Base-by-base conservation (phyloP, 805 yeast genomes). In the Kodamaea restingae region DNA sequence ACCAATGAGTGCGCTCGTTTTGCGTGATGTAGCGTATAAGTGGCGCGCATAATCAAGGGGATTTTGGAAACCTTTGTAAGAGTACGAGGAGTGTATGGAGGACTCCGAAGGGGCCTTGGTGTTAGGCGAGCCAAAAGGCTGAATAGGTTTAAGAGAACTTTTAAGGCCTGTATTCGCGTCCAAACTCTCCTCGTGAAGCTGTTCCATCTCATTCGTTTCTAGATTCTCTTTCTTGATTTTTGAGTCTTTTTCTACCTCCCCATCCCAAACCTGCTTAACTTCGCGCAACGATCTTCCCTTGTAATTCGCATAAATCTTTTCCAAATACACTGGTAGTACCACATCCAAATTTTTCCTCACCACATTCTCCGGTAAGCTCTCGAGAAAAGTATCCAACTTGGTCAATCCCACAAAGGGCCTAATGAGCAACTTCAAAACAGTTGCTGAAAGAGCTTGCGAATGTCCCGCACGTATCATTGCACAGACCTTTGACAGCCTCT, bases 1-100 rank as follows among this genome's bases (percentile, higher is more conserved):
- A 2, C 72, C 72, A 7, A 66, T 45, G 11, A 55, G 44, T 0
- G 51, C 31, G 3, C 70, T 49, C 39, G 63, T 64, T 38, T 54
- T 43, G 4, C 43, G 41, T 27, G 50, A 39, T 6, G 44, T 42
- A 5, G 40, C n/a, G 41, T 56, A 63, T 3, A 63, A 35, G 32
- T 50, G 45, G 18, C 70, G 46, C n/a, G 68, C 68, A 30, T 52
- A 52, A 4, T 46, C 52, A n/a, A 29, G 43, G 9, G 41, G 42
- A 0, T 43, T 35, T 2, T 27, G 27, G 38, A 40, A 41, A 7
- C 50, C 46, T 18, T 41, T 42, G 30, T 22, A 45, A n/a, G 17
- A 12, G 12, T 10, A n/a, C n/a, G 27, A 32, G 22, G 22, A 20
- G 8, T 30, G 18, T 6, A 30, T 6, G 22, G 22, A 20, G n/a